These are phyloP conservation scores for Irpex sp. DNA, from an alignment of 1,284 basidiomycete species.

Conservation along the genomic window DNA sequence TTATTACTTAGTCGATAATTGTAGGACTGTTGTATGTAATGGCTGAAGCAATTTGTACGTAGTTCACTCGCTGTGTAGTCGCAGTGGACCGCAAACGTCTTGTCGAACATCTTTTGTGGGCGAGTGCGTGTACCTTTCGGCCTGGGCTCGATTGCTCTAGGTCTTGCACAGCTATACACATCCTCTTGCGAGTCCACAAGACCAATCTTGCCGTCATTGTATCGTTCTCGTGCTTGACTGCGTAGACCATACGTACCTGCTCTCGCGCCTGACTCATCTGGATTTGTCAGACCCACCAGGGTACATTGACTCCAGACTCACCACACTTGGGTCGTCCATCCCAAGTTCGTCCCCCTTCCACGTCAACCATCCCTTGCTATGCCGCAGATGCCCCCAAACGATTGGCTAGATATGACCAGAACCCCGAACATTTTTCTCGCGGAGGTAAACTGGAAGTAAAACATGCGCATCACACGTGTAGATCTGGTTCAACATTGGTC, in stretches of 20 bases:
- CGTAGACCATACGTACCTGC: neutral
- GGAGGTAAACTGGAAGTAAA: neutral
- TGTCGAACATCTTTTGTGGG: too few relatives aligned
- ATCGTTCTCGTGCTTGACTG: neutral
- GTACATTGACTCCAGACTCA: neutral
- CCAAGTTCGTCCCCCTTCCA: neutral
- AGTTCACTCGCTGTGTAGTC: neutral
- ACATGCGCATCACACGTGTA: constrained; percentile 39
- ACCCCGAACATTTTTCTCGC: neutral
- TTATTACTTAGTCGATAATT: neutral
- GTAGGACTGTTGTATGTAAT: neutral
- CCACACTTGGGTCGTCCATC: neutral
- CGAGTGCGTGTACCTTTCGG: too few relatives aligned
- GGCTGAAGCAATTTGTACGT: neutral
- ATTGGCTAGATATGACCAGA: neutral
- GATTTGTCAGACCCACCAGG: neutral
- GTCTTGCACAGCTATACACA: neutral
- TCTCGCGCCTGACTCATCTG: neutral
- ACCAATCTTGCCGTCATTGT: neutral
- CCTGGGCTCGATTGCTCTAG: neutral
- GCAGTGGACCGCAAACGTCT: neutral
- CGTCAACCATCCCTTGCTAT: neutral
- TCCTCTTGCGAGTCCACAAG: neutral
- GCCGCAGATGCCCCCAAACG: neutral
- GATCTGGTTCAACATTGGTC: constrained; percentile 14